These are phyloP conservation scores for Austroboletus olivaceoglutinosus DNA, from an alignment of 1,284 basidiomycete genomes.

Conservation along the genomic window DNA sequence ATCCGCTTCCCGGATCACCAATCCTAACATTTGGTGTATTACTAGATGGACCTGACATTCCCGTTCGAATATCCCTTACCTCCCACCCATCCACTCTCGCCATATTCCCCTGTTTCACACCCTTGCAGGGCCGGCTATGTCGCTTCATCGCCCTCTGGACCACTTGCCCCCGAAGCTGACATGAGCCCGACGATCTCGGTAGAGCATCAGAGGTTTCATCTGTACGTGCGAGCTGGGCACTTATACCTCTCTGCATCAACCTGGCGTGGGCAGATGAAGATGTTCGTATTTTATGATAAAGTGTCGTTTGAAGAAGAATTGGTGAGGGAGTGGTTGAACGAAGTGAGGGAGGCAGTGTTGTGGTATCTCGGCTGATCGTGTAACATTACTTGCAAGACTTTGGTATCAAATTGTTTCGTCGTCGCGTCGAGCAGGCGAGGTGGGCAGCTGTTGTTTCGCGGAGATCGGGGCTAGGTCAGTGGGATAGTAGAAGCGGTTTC, in stretches of 20 bases:
- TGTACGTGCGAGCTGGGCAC: constrained; percentile 47
- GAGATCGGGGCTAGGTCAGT: too few relatives aligned
- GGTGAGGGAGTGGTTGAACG: constrained; percentile 44
- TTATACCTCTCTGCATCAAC: constrained; percentile 44
- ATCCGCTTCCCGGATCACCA: background rate
- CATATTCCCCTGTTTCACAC: background rate
- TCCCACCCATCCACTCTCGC: background rate
- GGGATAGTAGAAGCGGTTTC: too few relatives aligned
- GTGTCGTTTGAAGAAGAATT: constrained; percentile 41
- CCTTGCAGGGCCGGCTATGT: background rate
- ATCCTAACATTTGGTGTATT: background rate
- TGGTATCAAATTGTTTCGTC: too few relatives aligned
- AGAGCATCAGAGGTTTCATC: constrained; percentile 15
- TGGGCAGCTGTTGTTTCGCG: too few relatives aligned
- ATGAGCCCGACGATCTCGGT: constrained; percentile 6
- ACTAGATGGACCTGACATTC: background rate
- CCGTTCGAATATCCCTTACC: background rate
- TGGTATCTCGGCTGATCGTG: constrained; percentile 22
- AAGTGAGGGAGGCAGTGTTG: constrained; percentile 37
- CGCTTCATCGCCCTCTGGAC: background rate
- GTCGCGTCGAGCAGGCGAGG: too few relatives aligned
- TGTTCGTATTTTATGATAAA: constrained; percentile 40
- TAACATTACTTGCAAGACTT: too few relatives aligned
- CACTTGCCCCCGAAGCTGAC: too few relatives aligned
- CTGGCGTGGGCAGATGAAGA: constrained; percentile 19